phyloP scores from a whole-genome alignment of 2,329 filamentous ascomycete species.

The Penicillium sp. region DNA sequence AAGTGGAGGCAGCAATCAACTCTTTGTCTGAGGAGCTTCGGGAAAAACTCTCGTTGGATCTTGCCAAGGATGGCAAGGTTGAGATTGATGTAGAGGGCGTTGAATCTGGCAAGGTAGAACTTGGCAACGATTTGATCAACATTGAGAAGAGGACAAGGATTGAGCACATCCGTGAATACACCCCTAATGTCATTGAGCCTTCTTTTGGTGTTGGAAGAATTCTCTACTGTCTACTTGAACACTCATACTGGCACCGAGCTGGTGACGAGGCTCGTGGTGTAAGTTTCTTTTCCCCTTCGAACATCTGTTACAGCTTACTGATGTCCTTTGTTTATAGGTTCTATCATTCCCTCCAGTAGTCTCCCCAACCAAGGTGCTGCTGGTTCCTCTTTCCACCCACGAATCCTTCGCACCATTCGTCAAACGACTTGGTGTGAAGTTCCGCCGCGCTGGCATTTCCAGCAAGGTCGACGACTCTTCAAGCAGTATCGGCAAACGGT shows the following conservation, averaged over 20 bases:
- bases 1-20: slow-evolving; percentile 74
- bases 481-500: slow-evolving; percentile 90
- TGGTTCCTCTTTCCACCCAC: slow-evolving; percentile 83
- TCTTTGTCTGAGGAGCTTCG: slow-evolving; percentile 74
- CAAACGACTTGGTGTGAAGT: slow-evolving; percentile 66
- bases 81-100: slow-evolving; percentile 67
- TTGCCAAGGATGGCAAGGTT: slow-evolving; percentile 71
- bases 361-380: slow-evolving; percentile 91
- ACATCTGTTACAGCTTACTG: background rate
- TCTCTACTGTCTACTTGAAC: slow-evolving; percentile 87
- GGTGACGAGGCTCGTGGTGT: slow-evolving; percentile 82
- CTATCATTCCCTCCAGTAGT: slow-evolving; percentile 72
- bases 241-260: slow-evolving; percentile 88
- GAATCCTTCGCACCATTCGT: slow-evolving; percentile 75
- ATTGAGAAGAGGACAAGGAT: slow-evolving; percentile 80
- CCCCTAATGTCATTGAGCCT: slow-evolving; percentile 92
- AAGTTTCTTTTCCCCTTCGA: slow-evolving; percentile 42
- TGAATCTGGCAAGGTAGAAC: slow-evolving; percentile 68
- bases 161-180: slow-evolving; percentile 85
- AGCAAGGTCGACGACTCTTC: slow-evolving; percentile 86
- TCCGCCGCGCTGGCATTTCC: slow-evolving; percentile 72
- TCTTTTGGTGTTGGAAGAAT: slow-evolving; percentile 97
- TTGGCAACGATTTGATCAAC: slow-evolving; percentile 72
- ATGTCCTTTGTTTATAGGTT: slow-evolving; percentile 43
- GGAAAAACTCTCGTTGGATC: slow-evolving; percentile 71